These are phyloP conservation scores for Balamuthia mandrillaris DNA, from an alignment of 208 protist genomes.

Conservation along the genomic window DNA sequence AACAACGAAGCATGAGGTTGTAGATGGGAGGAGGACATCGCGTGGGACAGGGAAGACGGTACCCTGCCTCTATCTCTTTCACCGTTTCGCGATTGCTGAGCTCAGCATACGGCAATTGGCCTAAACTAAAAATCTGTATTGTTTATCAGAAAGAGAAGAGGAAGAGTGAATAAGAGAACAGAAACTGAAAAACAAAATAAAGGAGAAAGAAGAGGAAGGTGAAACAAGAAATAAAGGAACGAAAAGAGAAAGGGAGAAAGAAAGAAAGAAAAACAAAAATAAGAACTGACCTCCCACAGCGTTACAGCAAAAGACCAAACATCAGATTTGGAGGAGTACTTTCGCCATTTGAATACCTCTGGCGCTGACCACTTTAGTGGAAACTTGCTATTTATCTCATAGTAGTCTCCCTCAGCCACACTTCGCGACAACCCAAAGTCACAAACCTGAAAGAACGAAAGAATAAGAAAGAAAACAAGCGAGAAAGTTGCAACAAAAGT, in stretches of 20 bases:
- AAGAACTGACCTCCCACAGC: constrained; percentile 26
- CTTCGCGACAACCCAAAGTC: constrained; percentile 30
- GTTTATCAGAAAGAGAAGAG: no score
- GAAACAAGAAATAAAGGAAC: not conserved
- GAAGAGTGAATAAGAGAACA: no score
- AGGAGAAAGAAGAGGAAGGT: not conserved
- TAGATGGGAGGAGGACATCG: constrained; percentile 9
- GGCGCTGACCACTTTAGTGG: constrained; percentile 16
- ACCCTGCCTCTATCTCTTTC: not conserved
- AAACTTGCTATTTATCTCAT: constrained; percentile 21
- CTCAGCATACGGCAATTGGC: no score
- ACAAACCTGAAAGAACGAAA: constrained; percentile 2
- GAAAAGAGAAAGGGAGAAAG: not conserved
- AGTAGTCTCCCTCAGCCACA: constrained; percentile 17
- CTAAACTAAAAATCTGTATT: no score
- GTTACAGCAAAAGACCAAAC: constrained; percentile 31
- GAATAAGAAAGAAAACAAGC: no score
- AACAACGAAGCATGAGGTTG: constrained; percentile 4
- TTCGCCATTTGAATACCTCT: constrained; percentile 21
- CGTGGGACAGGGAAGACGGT: not conserved
- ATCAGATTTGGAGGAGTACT: constrained; percentile 18
- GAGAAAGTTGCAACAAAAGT: no score
- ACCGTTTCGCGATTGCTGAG: no score
- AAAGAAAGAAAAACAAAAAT: not conserved
- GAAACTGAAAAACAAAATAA: no score